Evolutionary conservation across 2,329 filamentous ascomycete genomes (phyloP), one percentile per base, ranked within the genome.

Genomic region (Xylariaceae sp.): DNA sequence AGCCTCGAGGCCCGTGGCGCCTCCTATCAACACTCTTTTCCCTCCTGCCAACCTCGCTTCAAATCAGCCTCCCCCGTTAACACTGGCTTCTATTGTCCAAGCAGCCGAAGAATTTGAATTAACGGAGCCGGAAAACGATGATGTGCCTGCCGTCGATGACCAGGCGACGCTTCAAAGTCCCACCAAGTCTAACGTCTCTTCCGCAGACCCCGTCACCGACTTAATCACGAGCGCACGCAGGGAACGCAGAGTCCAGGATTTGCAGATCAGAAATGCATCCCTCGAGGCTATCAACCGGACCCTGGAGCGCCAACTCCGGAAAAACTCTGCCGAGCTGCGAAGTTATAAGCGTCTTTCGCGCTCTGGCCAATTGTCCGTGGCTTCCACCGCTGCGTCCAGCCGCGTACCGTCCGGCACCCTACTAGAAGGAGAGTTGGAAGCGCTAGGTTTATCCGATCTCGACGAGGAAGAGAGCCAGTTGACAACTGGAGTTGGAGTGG

Each of bases 211-310:
- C 6, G 75, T 87, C 58, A 88, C 83, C 58, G 91, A 95, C 57
- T 77, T 90, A 5, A 90, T 94, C 8, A 82, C 87, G n/a, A 94
- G 90, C 68, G 94, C 94, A 11, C 83, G 94, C 32, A 83, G 90
- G 37, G 94, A 97, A 71, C 84, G 94, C 58, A 99, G 97, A 74
- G 91, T 99, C 1, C 82, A 97, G 62, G 94, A 99, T 69, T 76
- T 99, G 4, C 90, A 99, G 69, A 99, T 99, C 60, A 96, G 88
- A 53, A 99, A 99, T 67, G 94, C 90, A 1, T 96, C 91, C 1
- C 79, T 99, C 2, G 82, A 96, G 54, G 94, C 94, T 41, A 97
- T 99, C 73, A 99, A 99, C 68, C 81, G 91, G 51, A 94, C 91
- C 0, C 75, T 99, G 0, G 94, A 99, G 72, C 83, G 90, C 29